A percentile compares a stretch with the other conserved stretches of the same genome.
These are phyloP conservation scores for Elsinoe australis DNA, from an alignment of 2,329 filamentous ascomycete genomes.

Conservation along the genomic window DNA sequence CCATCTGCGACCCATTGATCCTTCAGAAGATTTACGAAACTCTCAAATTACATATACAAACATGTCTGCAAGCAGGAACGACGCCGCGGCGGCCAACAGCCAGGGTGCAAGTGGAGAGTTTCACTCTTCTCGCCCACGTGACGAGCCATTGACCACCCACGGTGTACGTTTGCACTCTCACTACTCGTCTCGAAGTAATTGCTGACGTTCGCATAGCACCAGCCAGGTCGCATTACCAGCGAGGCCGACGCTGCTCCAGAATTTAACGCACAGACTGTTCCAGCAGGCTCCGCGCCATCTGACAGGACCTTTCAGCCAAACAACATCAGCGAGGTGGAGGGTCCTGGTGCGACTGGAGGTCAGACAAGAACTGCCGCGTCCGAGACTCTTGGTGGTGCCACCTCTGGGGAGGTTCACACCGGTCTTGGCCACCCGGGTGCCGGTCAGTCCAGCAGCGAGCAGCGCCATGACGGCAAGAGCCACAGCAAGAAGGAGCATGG, in stretches of 20 bases:
- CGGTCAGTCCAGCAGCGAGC: constrained; percentile 43
- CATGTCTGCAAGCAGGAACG: constrained; percentile 13
- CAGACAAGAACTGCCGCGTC: constrained; percentile 36
- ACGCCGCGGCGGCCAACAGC: constrained; percentile 9
- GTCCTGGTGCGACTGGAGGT: constrained; percentile 26
- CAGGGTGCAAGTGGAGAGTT: constrained; percentile 12
- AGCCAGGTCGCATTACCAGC: constrained; percentile 11
- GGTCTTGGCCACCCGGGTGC: constrained; percentile 47
- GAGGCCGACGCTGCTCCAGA: constrained; percentile 51
- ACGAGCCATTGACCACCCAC: constrained; percentile 13
- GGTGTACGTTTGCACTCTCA: background rate
- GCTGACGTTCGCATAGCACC: constrained; percentile 11
- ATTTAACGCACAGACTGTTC: constrained; percentile 54
- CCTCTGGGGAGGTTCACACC: constrained; percentile 46
- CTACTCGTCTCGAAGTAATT: background rate
- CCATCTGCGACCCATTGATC: background rate
- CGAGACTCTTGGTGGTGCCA: constrained; percentile 45
- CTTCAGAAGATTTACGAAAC: background rate
- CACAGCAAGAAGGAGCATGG: constrained; percentile 35
- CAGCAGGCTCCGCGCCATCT: constrained; percentile 56
- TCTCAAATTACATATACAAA: too few species aligned
- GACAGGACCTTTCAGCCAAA: constrained; percentile 40
- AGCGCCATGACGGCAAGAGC: constrained; percentile 40
- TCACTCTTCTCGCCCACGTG: background rate
- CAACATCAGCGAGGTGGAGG: constrained; percentile 31